Conservation (phyloP, 805 yeast species). For the Metschnikowia amazonensis region DNA sequence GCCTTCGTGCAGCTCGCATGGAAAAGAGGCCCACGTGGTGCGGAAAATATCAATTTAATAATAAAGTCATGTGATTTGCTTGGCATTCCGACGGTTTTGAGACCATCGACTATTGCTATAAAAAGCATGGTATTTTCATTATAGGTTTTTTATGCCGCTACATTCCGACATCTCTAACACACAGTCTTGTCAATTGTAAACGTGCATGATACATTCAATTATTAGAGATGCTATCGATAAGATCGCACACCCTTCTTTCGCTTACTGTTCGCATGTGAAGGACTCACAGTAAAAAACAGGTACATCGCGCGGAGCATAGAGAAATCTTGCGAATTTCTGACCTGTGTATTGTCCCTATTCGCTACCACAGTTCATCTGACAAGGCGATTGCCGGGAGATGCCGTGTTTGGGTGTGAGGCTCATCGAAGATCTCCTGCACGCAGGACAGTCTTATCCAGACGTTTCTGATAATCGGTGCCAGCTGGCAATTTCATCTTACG, state of each 20-base stretch:
- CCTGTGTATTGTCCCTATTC: neutral
- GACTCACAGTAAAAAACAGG: neutral
- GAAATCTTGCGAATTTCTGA: neutral
- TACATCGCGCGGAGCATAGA: neutral
- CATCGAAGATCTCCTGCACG: too few species aligned
- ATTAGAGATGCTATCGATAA: neutral
- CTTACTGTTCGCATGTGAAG: neutral
- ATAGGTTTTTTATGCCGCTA: too few species aligned
- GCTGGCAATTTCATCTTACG: too few species aligned
- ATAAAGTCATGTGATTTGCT: neutral
- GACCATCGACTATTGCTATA: neutral
- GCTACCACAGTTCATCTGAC: neutral
- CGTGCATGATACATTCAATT: neutral
- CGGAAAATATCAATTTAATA: neutral
- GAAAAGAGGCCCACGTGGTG: constrained; percentile 6
- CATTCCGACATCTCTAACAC: too few species aligned
- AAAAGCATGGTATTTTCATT: neutral
- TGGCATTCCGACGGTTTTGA: neutral
- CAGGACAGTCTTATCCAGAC: too few species aligned
- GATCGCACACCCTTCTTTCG: neutral
- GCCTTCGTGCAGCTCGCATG: constrained; percentile 1
- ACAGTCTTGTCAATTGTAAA: neutral
- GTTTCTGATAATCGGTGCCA: too few species aligned
- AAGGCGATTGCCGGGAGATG: too few species aligned
- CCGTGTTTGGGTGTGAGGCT: too few species aligned